Conservation (phyloP, 768 basidiomycete species). For the Postia placenta region DNA sequence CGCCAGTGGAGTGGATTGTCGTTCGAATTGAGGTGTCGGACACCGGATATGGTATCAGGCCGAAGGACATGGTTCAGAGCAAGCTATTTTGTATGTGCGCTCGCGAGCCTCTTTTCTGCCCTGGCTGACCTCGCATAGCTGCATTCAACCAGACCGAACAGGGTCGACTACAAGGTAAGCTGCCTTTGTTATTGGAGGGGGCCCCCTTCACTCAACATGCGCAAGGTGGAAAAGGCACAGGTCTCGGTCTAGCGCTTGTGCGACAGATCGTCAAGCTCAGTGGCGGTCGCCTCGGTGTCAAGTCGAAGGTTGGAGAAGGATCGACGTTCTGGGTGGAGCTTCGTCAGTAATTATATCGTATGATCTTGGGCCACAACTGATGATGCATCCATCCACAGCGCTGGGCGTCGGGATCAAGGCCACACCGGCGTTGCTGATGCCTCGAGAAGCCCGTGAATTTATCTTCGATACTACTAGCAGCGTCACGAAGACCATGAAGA, state of each 20-base stretch:
- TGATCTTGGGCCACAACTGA: constrained; percentile 4
- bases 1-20: constrained; percentile 55
- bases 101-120: neutral
- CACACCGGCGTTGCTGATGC: constrained; percentile 20
- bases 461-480: neutral
- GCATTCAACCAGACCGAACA: constrained; percentile 78
- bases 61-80: constrained; percentile 61
- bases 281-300: constrained; percentile 39
- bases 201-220: too few relatives aligned
- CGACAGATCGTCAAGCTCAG: constrained; percentile 47
- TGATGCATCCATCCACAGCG: constrained; percentile 25
- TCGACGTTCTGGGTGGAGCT: constrained; percentile 89
- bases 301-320: constrained; percentile 49
- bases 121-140: constrained; percentile 30
- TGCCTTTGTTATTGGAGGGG: neutral
- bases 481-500: neutral
- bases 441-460: constrained; percentile 1
- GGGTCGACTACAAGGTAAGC: constrained; percentile 54
- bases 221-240: constrained; percentile 44
- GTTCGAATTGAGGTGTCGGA: constrained; percentile 84
- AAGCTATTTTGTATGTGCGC: constrained; percentile 60
- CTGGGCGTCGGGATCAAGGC: constrained; percentile 65
- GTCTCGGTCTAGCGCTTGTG: constrained; percentile 46
- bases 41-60: constrained; percentile 60
- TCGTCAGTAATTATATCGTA: constrained; percentile 30